Conservation (phyloP, 352 stramenopile genomes). For the Blastocystis sp. region DNA sequence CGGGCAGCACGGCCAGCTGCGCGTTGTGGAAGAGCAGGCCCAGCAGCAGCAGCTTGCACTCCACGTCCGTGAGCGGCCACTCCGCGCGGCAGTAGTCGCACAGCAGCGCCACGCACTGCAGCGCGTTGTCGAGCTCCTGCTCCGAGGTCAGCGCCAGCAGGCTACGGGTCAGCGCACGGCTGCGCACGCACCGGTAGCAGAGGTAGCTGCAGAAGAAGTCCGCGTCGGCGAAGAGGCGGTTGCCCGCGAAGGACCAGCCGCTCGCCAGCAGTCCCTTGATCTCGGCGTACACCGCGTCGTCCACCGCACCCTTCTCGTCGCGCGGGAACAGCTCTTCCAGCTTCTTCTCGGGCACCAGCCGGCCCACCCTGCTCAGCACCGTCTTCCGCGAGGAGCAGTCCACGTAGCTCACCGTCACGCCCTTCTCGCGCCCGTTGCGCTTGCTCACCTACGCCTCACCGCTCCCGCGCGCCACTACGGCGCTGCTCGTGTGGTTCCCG, state of each 20-base stretch:
- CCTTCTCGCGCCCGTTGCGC: neutral
- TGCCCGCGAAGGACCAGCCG: too few species aligned
- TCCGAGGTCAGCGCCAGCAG: neutral
- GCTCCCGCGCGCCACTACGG: neutral
- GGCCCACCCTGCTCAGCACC: neutral
- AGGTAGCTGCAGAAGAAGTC: neutral
- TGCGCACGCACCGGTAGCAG: neutral
- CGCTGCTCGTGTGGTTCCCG: too few species aligned
- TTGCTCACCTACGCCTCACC: neutral
- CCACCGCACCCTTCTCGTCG: neutral
- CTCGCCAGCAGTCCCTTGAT: neutral
- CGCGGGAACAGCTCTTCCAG: neutral
- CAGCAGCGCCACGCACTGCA: neutral
- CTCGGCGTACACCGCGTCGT: neutral
- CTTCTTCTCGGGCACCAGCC: neutral
- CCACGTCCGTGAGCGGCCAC: neutral
- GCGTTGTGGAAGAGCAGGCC: slow-evolving; percentile 10
- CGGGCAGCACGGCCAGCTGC: neutral
- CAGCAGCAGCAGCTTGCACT: neutral
- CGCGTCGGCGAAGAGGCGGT: neutral
- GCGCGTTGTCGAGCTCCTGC: neutral
- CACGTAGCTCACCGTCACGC: neutral
- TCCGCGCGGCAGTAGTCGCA: neutral
- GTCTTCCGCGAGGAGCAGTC: neutral
- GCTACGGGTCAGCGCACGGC: neutral